Evolutionary conservation across 805 yeast genomes (phyloP), one percentile per base, ranked within the genome.

Genomic region (Nakazawaea peltata): DNA sequence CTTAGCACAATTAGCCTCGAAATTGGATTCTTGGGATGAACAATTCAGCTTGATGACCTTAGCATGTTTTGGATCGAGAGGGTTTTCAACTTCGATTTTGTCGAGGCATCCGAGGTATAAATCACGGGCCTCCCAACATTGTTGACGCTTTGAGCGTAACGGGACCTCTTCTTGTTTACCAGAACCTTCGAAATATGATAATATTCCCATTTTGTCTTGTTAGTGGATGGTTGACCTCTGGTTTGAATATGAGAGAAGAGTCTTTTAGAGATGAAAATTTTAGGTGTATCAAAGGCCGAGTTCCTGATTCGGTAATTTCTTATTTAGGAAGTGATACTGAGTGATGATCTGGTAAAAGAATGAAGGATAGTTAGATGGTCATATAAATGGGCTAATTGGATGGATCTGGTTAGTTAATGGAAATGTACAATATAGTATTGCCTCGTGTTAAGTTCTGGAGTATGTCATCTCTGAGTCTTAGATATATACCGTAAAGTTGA

Each of bases 111-210:
- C 67, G 48, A 85, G 85, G 52, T 71, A 87, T 27, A 48, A 47
- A 50, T 90, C 98, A 41, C 98, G 71, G 6, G 90, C 67, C 33
- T 79, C 90, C 97, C 97, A 92, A 62, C 98, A 90, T 41, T 66
- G 63, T 50, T 74, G 69, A 44, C 97, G 72, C 45, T 77, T 74
- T 19, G 73, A 59, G 48, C 88, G 75, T 51, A 74, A 74, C 24
- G 68, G 67, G 39, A 66, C 57, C 24, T 59, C 65, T n/a, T 36
- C 39, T 24, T 11, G 81, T 81, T 4, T 77, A 68, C 2, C 46
- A 53, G 24, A 59, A 60, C 28, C 53, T 53, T 19, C 55, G 27
- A 36, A 13, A 23, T 36, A 36, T 15, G 39, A 36, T 26, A 36
- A 28, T 5, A 36, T 17, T 4, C 39, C 39, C 39, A 36, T 36